A percentile compares a stretch with the other conserved stretches of the same genome.
These are phyloP conservation scores for Chlamydomonas asymmetrica DNA, from an alignment of 139 green algal species.

Conservation along the genomic window DNA sequence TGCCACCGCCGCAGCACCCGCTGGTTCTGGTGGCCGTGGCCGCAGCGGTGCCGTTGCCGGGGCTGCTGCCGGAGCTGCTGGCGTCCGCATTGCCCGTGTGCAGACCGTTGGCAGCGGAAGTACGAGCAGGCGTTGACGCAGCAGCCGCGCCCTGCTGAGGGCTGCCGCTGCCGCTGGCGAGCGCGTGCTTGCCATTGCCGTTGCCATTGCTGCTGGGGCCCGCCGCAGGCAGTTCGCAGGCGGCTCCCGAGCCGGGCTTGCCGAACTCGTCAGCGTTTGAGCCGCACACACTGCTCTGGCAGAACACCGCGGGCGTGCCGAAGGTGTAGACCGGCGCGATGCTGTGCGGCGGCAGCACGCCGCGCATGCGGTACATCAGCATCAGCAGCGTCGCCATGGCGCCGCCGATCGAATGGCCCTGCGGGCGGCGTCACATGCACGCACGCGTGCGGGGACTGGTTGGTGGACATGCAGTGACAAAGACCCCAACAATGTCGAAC, in stretches of 20 bases:
- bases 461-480: too few relatives aligned
- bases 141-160: too few relatives aligned
- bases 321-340: constrained; percentile 89
- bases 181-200: not conserved
- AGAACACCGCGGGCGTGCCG: constrained; percentile 87
- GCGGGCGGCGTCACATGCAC: too few relatives aligned
- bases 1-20: not conserved
- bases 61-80: constrained; percentile 3
- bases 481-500: not conserved
- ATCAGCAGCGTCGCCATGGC: constrained; percentile 81
- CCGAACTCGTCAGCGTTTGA: too few relatives aligned
- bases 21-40: not conserved
- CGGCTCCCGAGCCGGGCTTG: too few relatives aligned
- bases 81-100: too few relatives aligned
- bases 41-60: not conserved
- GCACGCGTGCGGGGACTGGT: too few relatives aligned
- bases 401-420: constrained; percentile 95
- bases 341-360: constrained; percentile 60
- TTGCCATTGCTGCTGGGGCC: not conserved
- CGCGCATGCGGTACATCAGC: constrained; percentile 85
- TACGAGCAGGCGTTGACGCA: too few relatives aligned
- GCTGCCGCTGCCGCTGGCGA: not conserved
- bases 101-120: too few relatives aligned
- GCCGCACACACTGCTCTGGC: constrained; percentile 44
- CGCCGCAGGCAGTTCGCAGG: too few relatives aligned